Base-by-base conservation (phyloP, 371 early-diverging fungal genomes). In the Mucor piriformis region DNA sequence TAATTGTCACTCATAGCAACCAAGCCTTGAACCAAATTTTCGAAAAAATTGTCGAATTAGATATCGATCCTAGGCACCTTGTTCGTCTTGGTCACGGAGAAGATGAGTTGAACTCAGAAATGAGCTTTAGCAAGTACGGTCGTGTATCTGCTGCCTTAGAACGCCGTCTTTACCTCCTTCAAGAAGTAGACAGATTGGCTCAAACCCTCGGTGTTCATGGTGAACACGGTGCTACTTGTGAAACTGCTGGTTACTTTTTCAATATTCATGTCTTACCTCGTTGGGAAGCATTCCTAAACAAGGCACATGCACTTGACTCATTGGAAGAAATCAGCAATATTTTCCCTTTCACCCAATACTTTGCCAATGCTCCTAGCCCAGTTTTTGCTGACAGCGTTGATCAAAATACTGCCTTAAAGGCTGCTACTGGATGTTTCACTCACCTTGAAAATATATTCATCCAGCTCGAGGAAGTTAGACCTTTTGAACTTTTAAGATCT, bases 11-110 rank as follows among this genome's bases (percentile, higher is more conserved):
- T 0, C 96, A 96, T 69, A 94, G 93, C 34, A 96, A 96, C 69
- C 95, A 95, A 69, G 95, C 97, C 4, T 78, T 98, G 37, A 96
- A 97, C 73, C 94, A 94, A 57, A 84, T 98, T 18, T 96, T 98
- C 63, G 95, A 92, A 69, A 96, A 96, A 65, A 89, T 98, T 44
- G 81, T 88, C 24, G 84, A 81, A 1, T 73, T 94, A 34, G 94
- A 95, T 71, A 91, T 98, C 32, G 94, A 95, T 67, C 86, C 92
- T 16, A 84, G 95, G 6, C 97, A 98, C 65, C 68, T 98, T 57
- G 79, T 98, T 23, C 91, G 98, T 15, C 79, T 98, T 38, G 97
- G 98, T 24, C 98, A 95, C 46, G 97, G 97, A 43, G 90, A 93
- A 57, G 95, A 93, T 50, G 96, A 94, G 33, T 64, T 96, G 46